Evolutionary conservation across 2,329 filamentous ascomycete genomes (phyloP).

Genomic region (Phaeosphaeriaceae sp.): DNA sequence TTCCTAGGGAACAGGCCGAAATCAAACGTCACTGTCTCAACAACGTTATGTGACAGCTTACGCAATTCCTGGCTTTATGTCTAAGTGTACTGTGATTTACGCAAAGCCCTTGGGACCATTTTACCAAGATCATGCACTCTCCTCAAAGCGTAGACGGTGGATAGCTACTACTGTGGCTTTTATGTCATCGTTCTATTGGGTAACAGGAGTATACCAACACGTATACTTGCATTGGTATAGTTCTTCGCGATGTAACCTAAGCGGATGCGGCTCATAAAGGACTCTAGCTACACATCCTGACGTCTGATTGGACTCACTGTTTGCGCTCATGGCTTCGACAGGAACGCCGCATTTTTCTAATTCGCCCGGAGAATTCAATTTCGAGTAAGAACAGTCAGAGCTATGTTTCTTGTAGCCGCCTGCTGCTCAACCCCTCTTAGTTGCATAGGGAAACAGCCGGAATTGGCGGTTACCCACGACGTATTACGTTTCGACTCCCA

Average conservation of each 20-base stretch:
- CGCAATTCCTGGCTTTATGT: not conserved
- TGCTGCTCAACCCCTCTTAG: conserved; percentile 2
- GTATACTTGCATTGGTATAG: conserved; percentile 19
- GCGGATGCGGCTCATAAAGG: conserved; percentile 22
- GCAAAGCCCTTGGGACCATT: no score
- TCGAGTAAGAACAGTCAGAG: conserved; percentile 12
- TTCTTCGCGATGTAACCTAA: conserved; percentile 3
- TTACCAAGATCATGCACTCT: no score
- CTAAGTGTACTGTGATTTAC: no score
- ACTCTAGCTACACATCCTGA: conserved; percentile 3
- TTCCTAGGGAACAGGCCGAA: not conserved
- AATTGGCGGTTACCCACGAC: not conserved
- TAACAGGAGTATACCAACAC: conserved; percentile 19
- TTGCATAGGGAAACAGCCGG: conserved; percentile 1
- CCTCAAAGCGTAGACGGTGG: conserved; percentile 13
- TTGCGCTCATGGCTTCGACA: conserved; percentile 12
- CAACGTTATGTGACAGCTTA: no score
- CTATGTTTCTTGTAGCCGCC: conserved; percentile 22
- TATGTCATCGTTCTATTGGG: conserved; percentile 13
- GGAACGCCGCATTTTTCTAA: conserved; percentile 13
- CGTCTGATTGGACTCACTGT: conserved; percentile 18
- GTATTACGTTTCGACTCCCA: conserved; percentile 4
- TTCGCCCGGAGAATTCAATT: conserved; percentile 18
- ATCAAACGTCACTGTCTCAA: no score
- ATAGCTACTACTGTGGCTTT: conserved; percentile 17